These are phyloP conservation scores for Meyerozyma athensensis DNA, from an alignment of 1,139 yeast species.

Conservation along the genomic window DNA sequence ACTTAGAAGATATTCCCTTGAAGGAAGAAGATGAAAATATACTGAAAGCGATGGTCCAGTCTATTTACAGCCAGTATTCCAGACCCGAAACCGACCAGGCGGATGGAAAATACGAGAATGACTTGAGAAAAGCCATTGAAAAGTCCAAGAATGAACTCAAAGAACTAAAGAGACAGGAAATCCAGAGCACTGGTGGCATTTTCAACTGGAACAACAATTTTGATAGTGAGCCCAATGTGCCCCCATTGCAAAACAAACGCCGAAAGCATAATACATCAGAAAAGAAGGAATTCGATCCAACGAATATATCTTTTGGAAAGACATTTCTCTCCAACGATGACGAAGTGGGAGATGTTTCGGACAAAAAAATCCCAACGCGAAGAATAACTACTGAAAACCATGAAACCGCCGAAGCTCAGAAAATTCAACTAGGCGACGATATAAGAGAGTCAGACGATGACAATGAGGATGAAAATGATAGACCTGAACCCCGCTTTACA, in stretches of 20 bases:
- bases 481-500: too few relatives aligned
- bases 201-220: neutral
- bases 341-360: too few relatives aligned
- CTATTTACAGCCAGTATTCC: slow-evolving; percentile 32
- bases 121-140: slow-evolving; percentile 43
- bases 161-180: slow-evolving; percentile 18
- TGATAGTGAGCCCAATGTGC: neutral
- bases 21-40: slow-evolving; percentile 24
- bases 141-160: slow-evolving; percentile 37
- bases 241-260: neutral
- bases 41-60: slow-evolving; percentile 32
- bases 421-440: slow-evolving; percentile 3
- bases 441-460: too few relatives aligned
- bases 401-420: slow-evolving; percentile 4
- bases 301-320: too few relatives aligned
- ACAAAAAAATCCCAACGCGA: slow-evolving; percentile 2
- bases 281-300: too few relatives aligned
- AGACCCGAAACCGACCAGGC: slow-evolving; percentile 5
- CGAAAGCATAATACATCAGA: too few relatives aligned
- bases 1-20: slow-evolving; percentile 19
- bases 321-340: too few relatives aligned
- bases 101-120: slow-evolving; percentile 24
- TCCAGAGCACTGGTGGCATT: slow-evolving; percentile 5
- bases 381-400: slow-evolving; percentile 6
- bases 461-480: too few relatives aligned